phyloP scores from a whole-genome alignment of 2,329 filamentous ascomycete genomes.

The Chaetoscypha palmicola region DNA sequence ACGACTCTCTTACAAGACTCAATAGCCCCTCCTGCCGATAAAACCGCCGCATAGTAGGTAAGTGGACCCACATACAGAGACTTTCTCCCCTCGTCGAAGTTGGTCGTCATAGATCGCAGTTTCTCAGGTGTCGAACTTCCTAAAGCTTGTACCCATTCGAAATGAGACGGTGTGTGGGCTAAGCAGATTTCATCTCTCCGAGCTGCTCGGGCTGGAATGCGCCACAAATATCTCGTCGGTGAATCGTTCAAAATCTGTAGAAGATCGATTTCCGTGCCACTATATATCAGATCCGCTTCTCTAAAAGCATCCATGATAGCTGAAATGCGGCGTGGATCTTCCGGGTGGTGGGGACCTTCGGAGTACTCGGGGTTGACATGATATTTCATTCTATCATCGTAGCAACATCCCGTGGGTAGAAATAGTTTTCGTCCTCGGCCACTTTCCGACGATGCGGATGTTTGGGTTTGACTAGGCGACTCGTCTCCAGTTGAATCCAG shows the following conservation, averaged over 20 bases:
- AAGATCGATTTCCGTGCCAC: conserved; percentile 49
- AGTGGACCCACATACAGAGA: conserved; percentile 79
- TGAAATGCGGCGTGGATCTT: conserved; percentile 87
- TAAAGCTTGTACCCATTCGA: conserved; percentile 63
- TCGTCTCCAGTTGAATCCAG: conserved; percentile 9
- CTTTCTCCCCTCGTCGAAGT: conserved; percentile 57
- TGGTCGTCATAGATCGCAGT: conserved; percentile 58
- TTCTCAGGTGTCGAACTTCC: conserved; percentile 51
- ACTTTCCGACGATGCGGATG: not conserved
- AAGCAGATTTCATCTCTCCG: conserved; percentile 72
- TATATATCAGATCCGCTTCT: conserved; percentile 68
- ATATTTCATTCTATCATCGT: conserved; percentile 92
- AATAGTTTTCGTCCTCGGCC: conserved; percentile 11
- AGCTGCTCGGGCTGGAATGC: conserved; percentile 73
- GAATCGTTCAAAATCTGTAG: conserved; percentile 43
- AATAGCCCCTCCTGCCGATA: conserved; percentile 89
- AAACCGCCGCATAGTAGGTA: conserved; percentile 70
- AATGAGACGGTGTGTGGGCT: conserved; percentile 73
- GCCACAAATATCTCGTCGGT: conserved; percentile 59
- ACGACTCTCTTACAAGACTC: conserved; percentile 94
- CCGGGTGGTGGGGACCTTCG: conserved; percentile 75
- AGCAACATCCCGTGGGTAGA: conserved; percentile 70
- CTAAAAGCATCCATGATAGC: conserved; percentile 89
- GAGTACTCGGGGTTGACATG: conserved; percentile 79
- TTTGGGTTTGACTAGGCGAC: conserved; percentile 13